These are phyloP conservation scores for Trichoderma brevicompactum DNA, from an alignment of 2,329 filamentous ascomycete species.

Conservation along the genomic window DNA sequence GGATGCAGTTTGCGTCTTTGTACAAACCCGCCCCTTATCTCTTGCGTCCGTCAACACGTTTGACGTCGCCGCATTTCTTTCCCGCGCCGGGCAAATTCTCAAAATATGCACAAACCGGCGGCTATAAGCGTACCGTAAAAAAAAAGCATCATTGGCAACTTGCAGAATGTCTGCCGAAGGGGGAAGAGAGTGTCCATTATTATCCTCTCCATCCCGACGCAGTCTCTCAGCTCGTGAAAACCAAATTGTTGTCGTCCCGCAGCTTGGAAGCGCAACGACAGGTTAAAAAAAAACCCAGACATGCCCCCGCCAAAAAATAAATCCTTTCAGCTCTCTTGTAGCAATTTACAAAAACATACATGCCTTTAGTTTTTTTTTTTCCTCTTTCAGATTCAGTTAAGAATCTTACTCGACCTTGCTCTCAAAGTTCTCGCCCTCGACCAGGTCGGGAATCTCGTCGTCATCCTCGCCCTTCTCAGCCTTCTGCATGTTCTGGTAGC, in stretches of 20 bases:
- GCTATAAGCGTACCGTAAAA: conserved; percentile 24
- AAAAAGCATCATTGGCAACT: conserved; percentile 33
- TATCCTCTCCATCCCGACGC: conserved; percentile 23
- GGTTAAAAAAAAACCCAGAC: conserved; percentile 16
- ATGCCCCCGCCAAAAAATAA: conserved; percentile 13
- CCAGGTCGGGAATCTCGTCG: conserved; percentile 95
- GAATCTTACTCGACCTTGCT: conserved; percentile 84
- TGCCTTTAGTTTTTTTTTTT: conserved; percentile 5
- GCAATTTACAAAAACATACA: conserved; percentile 26
- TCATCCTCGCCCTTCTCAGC: conserved; percentile 83
- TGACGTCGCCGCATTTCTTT: conserved; percentile 35
- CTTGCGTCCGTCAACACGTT: conserved; percentile 36
- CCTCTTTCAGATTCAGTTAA: neutral
- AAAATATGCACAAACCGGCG: conserved; percentile 31
- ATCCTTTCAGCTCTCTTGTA: conserved; percentile 19
- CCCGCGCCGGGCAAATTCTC: conserved; percentile 36
- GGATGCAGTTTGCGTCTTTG: conserved; percentile 41
- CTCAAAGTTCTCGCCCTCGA: conserved; percentile 98
- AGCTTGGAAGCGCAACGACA: conserved; percentile 7
- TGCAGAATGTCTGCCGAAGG: conserved; percentile 36
- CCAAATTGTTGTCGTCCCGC: conserved; percentile 25
- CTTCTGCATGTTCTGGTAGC: conserved; percentile 99
- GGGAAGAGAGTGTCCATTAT: conserved; percentile 28
- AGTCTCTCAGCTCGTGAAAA: conserved; percentile 24
- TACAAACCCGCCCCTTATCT: conserved; percentile 37